These are phyloP conservation scores for Plasmodium gallinaceum DNA, from an alignment of 169 alveolate genomes.

Conservation along the genomic window DNA sequence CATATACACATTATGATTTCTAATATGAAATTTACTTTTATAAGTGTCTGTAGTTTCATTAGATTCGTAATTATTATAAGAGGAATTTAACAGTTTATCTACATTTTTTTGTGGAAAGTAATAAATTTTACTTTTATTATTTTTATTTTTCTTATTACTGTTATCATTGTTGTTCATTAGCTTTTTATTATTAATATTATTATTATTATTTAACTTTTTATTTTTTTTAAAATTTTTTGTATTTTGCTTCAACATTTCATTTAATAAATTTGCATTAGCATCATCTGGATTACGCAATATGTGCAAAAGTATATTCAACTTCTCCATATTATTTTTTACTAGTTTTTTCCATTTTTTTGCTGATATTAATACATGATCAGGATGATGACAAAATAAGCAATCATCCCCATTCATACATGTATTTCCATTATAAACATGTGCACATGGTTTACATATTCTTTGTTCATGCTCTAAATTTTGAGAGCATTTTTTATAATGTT, in stretches of 20 bases:
- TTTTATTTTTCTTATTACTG: slow-evolving; percentile 28
- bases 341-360: slow-evolving; percentile 76
- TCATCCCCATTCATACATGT: slow-evolving; percentile 76
- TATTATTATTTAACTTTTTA: slow-evolving; percentile 43
- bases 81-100: slow-evolving; percentile 12
- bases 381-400: slow-evolving; percentile 70
- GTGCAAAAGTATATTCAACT: slow-evolving; percentile 64
- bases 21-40: slow-evolving; percentile 37
- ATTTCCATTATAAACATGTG: slow-evolving; percentile 75
- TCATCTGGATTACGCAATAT: slow-evolving; percentile 73
- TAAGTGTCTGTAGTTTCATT: slow-evolving; percentile 52
- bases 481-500: slow-evolving; percentile 64
- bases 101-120: slow-evolving; percentile 37
- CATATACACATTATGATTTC: slow-evolving; percentile 18
- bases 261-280: slow-evolving; percentile 52
- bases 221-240: slow-evolving; percentile 41
- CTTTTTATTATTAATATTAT: slow-evolving; percentile 11
- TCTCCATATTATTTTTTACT: slow-evolving; percentile 74
- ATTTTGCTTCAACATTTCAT: slow-evolving; percentile 69
- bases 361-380: slow-evolving; percentile 75
- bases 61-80: slow-evolving; percentile 38
- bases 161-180: slow-evolving; percentile 1
- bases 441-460: slow-evolving; percentile 75
- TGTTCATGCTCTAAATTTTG: slow-evolving; percentile 77
- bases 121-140: slow-evolving; percentile 33